phyloP scores from a whole-genome alignment of 768 basidiomycete species.

The Podaxis sp. region DNA sequence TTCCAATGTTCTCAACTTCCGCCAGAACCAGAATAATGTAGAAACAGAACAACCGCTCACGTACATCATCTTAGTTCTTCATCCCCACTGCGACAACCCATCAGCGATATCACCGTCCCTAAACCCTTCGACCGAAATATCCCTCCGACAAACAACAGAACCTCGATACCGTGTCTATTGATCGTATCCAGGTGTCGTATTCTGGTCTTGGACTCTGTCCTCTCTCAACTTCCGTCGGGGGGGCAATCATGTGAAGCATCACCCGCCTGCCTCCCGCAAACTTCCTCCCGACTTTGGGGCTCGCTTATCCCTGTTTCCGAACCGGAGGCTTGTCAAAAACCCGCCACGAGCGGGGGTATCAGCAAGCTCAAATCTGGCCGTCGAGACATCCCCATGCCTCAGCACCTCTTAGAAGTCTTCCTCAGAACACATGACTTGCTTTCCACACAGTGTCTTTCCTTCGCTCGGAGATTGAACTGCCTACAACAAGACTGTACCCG shows the following conservation, averaged over 20 bases:
- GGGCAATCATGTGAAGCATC: background rate
- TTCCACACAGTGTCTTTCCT: background rate
- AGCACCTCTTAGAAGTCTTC: background rate
- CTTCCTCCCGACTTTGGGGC: background rate
- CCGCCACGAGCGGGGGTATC: background rate
- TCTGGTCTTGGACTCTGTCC: background rate
- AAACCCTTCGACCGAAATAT: background rate
- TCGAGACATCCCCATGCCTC: background rate
- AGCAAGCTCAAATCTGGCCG: background rate
- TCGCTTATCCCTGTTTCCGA: background rate
- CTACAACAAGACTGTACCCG: background rate
- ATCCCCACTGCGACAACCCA: background rate
- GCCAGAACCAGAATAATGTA: background rate
- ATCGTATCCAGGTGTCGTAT: constrained; percentile 7
- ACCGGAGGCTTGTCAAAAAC: background rate
- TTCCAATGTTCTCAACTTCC: background rate
- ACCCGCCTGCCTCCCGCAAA: background rate
- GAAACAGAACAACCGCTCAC: background rate
- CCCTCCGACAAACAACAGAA: background rate
- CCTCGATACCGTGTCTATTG: background rate
- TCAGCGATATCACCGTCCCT: constrained; percentile 11
- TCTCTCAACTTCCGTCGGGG: background rate
- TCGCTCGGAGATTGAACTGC: background rate
- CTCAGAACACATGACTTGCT: background rate
- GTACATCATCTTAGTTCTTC: background rate